A percentile compares a stretch with the other conserved stretches of the same genome.
These are phyloP conservation scores for Ceratonia siliqua DNA, from an alignment of 306 rosid species.

Conservation along the genomic window DNA sequence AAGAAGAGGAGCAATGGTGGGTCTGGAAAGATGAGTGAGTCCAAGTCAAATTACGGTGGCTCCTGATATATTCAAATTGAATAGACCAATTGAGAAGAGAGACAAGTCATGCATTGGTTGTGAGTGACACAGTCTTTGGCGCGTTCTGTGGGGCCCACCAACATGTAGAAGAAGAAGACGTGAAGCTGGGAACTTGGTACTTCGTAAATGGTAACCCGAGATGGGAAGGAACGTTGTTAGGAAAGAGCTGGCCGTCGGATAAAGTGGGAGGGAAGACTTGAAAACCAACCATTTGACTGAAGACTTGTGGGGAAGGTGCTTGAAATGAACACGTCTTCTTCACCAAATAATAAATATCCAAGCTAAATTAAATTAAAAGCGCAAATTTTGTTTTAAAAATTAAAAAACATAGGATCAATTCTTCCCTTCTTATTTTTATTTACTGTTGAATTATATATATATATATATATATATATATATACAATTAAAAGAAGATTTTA, in stretches of 20 bases:
- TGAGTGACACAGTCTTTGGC: constrained; percentile 10
- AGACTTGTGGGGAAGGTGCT: not conserved
- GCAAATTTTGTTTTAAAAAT: not conserved
- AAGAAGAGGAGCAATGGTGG: not conserved
- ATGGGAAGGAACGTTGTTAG: not conserved
- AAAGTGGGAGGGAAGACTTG: not conserved
- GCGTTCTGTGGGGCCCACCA: constrained; percentile 39
- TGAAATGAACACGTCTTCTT: not conserved
- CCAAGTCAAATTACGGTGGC: constrained; percentile 29
- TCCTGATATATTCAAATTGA: not conserved
- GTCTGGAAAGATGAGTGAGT: constrained; percentile 7
- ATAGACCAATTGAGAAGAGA: not conserved
- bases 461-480: no score
- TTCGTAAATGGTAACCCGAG: not conserved
- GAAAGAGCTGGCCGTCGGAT: no score
- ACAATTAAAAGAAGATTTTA: no score
- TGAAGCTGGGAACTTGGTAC: not conserved
- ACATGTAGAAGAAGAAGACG: not conserved
- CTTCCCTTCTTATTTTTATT: no score
- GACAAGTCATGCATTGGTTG: constrained; percentile 38
- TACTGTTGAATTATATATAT: no score
- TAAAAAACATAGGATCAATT: not conserved
- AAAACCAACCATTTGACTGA: not conserved
- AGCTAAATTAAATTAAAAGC: not conserved
- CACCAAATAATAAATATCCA: constrained; percentile 6